A percentile compares a stretch with the other conserved stretches of the same genome.
phyloP scores from a whole-genome alignment of 2,329 filamentous ascomycete species.

The Fusarium compactum region DNA sequence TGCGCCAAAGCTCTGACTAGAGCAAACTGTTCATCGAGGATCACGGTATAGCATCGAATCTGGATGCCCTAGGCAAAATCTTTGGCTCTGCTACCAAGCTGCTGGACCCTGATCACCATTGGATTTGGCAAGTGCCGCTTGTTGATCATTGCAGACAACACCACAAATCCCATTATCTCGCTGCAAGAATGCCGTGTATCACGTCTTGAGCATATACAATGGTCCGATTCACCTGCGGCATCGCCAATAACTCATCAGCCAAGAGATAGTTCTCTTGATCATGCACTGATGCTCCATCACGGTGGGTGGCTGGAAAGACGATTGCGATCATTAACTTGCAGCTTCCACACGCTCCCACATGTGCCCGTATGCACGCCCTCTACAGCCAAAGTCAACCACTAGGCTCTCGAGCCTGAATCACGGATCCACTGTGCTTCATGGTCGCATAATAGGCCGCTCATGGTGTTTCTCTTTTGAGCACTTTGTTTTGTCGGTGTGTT shows the following conservation, averaged over 20 bases:
- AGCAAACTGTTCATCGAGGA: constrained; percentile 5
- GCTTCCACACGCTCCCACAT: constrained; percentile 42
- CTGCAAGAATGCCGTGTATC: constrained; percentile 33
- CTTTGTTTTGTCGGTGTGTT: constrained; percentile 54
- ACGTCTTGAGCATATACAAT: constrained; percentile 30
- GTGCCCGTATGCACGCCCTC: constrained; percentile 39
- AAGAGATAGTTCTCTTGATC: constrained; percentile 37
- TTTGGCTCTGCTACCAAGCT: constrained; percentile 1
- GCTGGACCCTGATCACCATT: constrained; percentile 11
- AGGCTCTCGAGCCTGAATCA: constrained; percentile 45
- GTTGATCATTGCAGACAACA: constrained; percentile 30
- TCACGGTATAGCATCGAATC: not conserved
- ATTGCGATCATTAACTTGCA: constrained; percentile 30
- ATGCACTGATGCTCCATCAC: constrained; percentile 31
- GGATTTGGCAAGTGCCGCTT: constrained; percentile 28
- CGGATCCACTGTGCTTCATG: constrained; percentile 52
- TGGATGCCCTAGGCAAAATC: constrained; percentile 6
- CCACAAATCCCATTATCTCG: constrained; percentile 15
- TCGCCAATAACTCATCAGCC: constrained; percentile 39
- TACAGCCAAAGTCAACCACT: constrained; percentile 40
- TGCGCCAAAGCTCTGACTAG: not conserved
- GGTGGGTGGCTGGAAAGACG: constrained; percentile 44
- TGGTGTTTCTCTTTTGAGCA: constrained; percentile 45
- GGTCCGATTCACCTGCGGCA: constrained; percentile 37
- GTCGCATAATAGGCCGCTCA: constrained; percentile 52